phyloP scores from a whole-genome alignment of 768 basidiomycete genomes.

The Suillus alpinus region DNA sequence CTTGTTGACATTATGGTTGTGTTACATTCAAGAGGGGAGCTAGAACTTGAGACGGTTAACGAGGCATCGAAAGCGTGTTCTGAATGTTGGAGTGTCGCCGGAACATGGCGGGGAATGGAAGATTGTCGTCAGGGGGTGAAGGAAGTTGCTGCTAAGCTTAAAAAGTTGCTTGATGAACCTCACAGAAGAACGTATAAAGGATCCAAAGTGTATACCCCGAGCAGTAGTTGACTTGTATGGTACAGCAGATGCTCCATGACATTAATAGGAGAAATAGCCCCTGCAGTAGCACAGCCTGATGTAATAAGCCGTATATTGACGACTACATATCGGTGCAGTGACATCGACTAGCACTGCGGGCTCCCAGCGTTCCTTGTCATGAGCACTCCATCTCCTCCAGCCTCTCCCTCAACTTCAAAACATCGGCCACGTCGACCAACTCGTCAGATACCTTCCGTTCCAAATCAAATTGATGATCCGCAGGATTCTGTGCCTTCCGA shows the following conservation, averaged over 20 bases:
- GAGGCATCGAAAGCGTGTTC: conserved; percentile 61
- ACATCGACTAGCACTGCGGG: background rate
- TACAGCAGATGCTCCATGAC: background rate
- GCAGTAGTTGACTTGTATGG: conserved; percentile 12
- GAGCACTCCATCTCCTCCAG: background rate
- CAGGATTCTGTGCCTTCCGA: conserved; percentile 1
- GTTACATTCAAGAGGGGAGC: conserved; percentile 62
- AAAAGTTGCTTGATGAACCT: conserved; percentile 40
- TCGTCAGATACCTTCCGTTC: conserved; percentile 8
- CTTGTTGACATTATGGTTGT: conserved; percentile 72
- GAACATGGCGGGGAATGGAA: conserved; percentile 65
- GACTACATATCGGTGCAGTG: background rate
- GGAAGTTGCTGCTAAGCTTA: conserved; percentile 59
- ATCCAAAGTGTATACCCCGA: conserved; percentile 31
- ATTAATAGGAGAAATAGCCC: conserved; percentile 4
- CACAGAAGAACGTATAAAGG: conserved; percentile 29
- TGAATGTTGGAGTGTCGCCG: conserved; percentile 77
- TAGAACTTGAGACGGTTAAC: conserved; percentile 76
- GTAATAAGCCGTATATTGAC: conserved; percentile 3
- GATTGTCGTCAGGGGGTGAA: conserved; percentile 62
- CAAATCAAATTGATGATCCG: background rate
- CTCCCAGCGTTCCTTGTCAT: background rate
- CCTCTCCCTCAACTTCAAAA: background rate
- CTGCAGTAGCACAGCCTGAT: background rate
- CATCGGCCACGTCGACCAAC: conserved; percentile 11